Base-by-base conservation (phyloP, 2,329 filamentous ascomycete genomes). In the Massarina eburnea region DNA sequence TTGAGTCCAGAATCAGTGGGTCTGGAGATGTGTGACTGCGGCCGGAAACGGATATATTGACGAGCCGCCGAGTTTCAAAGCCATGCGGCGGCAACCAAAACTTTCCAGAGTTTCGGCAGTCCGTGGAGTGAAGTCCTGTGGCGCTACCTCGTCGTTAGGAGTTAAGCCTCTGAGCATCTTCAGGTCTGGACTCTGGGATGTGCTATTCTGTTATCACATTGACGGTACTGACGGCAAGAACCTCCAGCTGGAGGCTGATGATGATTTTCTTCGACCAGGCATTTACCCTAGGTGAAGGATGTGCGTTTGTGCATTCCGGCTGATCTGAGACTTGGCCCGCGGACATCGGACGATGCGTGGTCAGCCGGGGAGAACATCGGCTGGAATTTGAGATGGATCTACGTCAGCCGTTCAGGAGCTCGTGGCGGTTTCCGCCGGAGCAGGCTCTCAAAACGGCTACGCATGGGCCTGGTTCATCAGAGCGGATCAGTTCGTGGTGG, bases 241-340 rank as follows among this genome's bases (percentile, higher is more conserved):
- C 27, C 12, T 14, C 12, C 12, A 30, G 20, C 20, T n/a, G 29
- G 26, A 22, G n/a, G 26, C n/a, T 12, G 32, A 20, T 20, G 22
- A 27, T 3, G 29, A 34, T 42, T 8, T 30, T 30, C 27, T 22
- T 19, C 39, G 12, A 22, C 27, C 29, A 41, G 39, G 35, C 18
- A 41, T 43, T 45, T 43, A 49, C 40, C 46, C 52, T 48, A 33
- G 46, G 37, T 43, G 48, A 51, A 54, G 48, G 46, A 49, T 34
- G 30, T 36, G 45, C 40, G 26, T 17, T 30, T 36, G 45, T 59
- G 47, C 44, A 53, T 56, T 57, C 58, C 61, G 66, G 63, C 59
- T 67, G 63, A 69, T 68, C 62, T 65, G 54, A 66, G 58, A 58
- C 62, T 62, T 67, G 56, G 61, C 60, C 46, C 46, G 46, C 37